Percentiles rank a stretch among this genome's conserved stretches.
These are phyloP conservation scores for Achaetomiella virescens DNA, from an alignment of 495 filamentous ascomycete species.

Conservation along the genomic window DNA sequence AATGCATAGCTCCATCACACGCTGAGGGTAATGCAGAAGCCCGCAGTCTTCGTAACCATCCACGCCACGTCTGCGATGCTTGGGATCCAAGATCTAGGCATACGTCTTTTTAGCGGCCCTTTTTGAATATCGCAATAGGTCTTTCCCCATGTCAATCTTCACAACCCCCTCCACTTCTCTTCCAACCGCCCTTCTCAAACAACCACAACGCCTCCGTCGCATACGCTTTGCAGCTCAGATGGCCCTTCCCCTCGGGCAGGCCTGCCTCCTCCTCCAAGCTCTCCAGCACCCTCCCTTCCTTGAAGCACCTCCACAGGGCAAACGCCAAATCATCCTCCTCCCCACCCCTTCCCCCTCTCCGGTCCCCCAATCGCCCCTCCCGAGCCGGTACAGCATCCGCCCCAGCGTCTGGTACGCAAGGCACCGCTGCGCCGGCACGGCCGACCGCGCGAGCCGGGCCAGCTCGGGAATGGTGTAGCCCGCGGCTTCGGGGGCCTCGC, in stretches of 20 bases:
- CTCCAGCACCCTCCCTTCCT: slow-evolving; percentile 67
- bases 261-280: slow-evolving; percentile 61
- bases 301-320: slow-evolving; percentile 71
- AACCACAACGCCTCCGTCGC: slow-evolving; percentile 90
- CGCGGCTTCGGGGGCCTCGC: slow-evolving; percentile 83
- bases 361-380: slow-evolving; percentile 68
- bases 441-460: slow-evolving; percentile 70
- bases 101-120: too few species aligned
- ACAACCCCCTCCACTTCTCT: slow-evolving; percentile 36
- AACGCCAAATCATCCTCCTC: slow-evolving; percentile 45
- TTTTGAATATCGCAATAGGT: too few species aligned
- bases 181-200: slow-evolving; percentile 72
- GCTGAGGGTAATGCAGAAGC: too few species aligned
- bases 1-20: too few species aligned
- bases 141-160: too few species aligned
- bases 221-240: slow-evolving; percentile 63
- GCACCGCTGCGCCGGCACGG: slow-evolving; percentile 80
- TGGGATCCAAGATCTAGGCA: too few species aligned
- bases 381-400: slow-evolving; percentile 75
- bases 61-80: too few species aligned
- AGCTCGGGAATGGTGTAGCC: slow-evolving; percentile 92
- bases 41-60: too few species aligned
- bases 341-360: slow-evolving; percentile 48
- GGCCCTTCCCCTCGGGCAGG: slow-evolving; percentile 45
- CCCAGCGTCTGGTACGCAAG: slow-evolving; percentile 88